Base-by-base conservation (phyloP, 2,329 filamentous ascomycete genomes). In the Berkeleyomyces rouxiae region DNA sequence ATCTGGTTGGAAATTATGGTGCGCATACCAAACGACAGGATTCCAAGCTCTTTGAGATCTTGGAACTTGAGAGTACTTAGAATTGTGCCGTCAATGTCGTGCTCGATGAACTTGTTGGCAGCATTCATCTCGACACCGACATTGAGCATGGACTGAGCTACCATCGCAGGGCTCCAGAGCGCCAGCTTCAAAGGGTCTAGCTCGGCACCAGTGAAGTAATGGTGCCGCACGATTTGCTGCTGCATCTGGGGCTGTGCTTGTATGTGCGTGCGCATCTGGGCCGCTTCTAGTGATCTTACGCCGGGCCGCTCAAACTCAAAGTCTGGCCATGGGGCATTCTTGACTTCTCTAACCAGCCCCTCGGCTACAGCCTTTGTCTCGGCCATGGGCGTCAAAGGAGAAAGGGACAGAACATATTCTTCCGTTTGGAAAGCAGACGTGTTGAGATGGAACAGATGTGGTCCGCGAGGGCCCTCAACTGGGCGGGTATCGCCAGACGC, bases 31-130 rank as follows among this genome's bases (percentile, higher is more conserved):
- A 93, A 92, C 1, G 88, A 92, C 65, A 81, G 78, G 63, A 93
- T 92, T 67, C 85, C 85, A 16, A 93, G 79, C 73, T 93, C 88
- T 71, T 86, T 86, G 63, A 93, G 76, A 68, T 93, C 91, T 66
- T 95, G 90, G 68, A 92, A 91, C 70, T 95, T 90, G 51, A 99
- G 77, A n/a, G 92, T 90, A 61, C 95, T 84, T 23, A 97, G 77
- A 63, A 97, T 88, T 3, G 84, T 80, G 11, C 92, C 92, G 36
- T 86, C 90, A 72, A 99, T 96, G 70, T 99, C 92, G 72, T 99
- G 95, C 69, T 87, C 82, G 66, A 91, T 80, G 69, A 99, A 96
- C 68, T 87, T 88, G 69, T 95, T 85, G 9, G 93, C 85, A 59
- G 92, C 79, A 5, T 79, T 76, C 60, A 83, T 76, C 71, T 96